Conservation (phyloP, 495 filamentous ascomycete species). For the Penicillium roqueforti region DNA sequence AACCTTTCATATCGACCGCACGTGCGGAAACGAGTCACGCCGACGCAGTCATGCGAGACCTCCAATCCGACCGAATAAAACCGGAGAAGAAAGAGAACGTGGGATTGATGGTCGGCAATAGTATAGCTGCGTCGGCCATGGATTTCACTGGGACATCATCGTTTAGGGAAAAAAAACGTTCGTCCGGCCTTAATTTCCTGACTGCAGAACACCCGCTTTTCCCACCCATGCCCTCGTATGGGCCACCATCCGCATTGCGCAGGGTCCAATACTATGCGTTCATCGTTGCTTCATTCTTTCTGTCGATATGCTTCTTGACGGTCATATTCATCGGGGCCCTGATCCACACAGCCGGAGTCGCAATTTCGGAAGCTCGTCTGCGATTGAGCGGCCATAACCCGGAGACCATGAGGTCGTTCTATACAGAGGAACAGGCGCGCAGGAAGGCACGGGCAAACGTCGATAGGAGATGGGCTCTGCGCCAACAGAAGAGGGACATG, state of each 20-base stretch:
- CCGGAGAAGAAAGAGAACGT: background rate
- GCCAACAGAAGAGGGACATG: conserved; percentile 33
- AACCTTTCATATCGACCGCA: conserved; percentile 6
- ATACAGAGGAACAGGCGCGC: conserved; percentile 61
- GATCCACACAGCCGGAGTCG: conserved; percentile 53
- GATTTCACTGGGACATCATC: background rate
- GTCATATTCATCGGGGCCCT: conserved; percentile 72
- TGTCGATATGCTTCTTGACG: conserved; percentile 71
- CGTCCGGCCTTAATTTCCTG: background rate
- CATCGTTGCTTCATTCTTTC: conserved; percentile 60
- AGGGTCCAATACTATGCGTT: conserved; percentile 62
- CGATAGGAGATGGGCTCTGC: conserved; percentile 57
- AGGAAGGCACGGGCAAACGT: conserved; percentile 50
- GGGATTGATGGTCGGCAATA: background rate
- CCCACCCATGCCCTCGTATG: conserved; percentile 80
- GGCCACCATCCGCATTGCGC: conserved; percentile 60
- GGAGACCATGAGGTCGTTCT: conserved; percentile 59
- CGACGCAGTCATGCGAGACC: background rate
- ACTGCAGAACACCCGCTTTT: conserved; percentile 67
- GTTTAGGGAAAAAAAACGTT: background rate
- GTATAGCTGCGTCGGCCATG: background rate
- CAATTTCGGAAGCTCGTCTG: conserved; percentile 43
- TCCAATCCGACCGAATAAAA: background rate
- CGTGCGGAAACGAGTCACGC: conserved; percentile 9
- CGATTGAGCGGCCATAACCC: conserved; percentile 54